Conservation (phyloP, 257 asterid genomes). For the Plantago elongata region DNA sequence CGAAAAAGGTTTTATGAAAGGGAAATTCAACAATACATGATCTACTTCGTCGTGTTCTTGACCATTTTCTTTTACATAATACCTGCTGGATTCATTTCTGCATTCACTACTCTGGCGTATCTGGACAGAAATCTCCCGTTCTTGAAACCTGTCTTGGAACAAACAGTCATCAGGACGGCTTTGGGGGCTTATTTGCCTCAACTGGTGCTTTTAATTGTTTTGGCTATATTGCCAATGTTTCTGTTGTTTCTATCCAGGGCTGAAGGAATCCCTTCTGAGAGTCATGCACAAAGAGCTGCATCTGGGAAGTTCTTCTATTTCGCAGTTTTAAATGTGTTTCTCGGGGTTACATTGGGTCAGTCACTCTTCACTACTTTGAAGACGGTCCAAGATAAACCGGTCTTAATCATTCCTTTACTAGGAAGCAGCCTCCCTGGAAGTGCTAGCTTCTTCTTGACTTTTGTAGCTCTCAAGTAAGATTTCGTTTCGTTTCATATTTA, state of each 20-base stretch:
- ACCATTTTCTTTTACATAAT: constrained; percentile 90
- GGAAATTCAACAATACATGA: constrained; percentile 41
- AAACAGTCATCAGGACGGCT: constrained; percentile 43
- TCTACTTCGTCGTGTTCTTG: constrained; percentile 62
- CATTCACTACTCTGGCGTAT: constrained; percentile 75
- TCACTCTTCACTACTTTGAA: constrained; percentile 57
- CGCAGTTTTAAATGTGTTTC: constrained; percentile 70
- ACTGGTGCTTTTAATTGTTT: constrained; percentile 69
- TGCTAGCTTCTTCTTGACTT: constrained; percentile 95
- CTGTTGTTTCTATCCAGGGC: constrained; percentile 74
- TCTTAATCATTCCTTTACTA: constrained; percentile 29
- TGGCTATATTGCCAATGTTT: constrained; percentile 75
- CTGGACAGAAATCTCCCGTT: constrained; percentile 70
- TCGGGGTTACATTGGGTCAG: constrained; percentile 78
- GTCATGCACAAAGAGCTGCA: constrained; percentile 81
- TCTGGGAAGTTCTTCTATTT: constrained; percentile 90
- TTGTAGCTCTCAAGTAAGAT: constrained; percentile 86
- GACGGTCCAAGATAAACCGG: constrained; percentile 42
- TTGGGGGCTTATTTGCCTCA: constrained; percentile 88
- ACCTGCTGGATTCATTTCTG: constrained; percentile 78
- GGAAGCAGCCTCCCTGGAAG: constrained; percentile 80
- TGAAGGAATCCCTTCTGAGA: constrained; percentile 77
- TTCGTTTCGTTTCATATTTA: neutral
- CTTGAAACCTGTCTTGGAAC: constrained; percentile 48
- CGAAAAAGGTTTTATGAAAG: constrained; percentile 49